These are phyloP conservation scores for Dactylella cylindrospora DNA, from an alignment of 2,329 filamentous ascomycete species.

Conservation along the genomic window DNA sequence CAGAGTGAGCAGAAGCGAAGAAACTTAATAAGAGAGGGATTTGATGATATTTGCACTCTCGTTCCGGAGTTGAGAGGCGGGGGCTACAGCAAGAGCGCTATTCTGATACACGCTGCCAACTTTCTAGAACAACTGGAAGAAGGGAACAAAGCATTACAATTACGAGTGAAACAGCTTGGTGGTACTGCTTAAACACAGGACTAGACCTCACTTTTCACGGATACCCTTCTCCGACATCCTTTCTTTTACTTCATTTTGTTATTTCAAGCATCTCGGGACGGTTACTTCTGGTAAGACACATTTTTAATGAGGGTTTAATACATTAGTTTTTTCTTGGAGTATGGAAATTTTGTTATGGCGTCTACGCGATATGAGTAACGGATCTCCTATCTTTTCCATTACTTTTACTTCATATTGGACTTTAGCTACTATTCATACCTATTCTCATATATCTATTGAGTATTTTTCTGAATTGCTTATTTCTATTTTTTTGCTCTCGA, in stretches of 20 bases:
- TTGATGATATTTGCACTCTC: slow-evolving; percentile 74
- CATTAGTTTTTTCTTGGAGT: neutral
- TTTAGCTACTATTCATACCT: no score
- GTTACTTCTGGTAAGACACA: slow-evolving; percentile 22
- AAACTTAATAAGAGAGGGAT: slow-evolving; percentile 77
- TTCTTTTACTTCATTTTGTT: slow-evolving; percentile 5
- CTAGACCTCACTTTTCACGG: neutral
- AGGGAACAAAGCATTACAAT: slow-evolving; percentile 65
- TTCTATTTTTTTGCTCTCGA: neutral
- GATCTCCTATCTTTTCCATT: no score
- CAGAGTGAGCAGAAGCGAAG: slow-evolving; percentile 82
- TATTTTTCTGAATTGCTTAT: slow-evolving; percentile 4
- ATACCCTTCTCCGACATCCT: slow-evolving; percentile 25
- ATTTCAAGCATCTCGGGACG: slow-evolving; percentile 26
- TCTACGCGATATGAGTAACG: slow-evolving; percentile 34
- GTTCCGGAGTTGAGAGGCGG: slow-evolving; percentile 74
- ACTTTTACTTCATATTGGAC: no score
- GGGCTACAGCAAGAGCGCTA: slow-evolving; percentile 79
- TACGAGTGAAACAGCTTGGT: slow-evolving; percentile 58
- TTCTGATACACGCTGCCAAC: slow-evolving; percentile 72
- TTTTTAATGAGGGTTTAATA: slow-evolving; percentile 21
- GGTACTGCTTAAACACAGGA: slow-evolving; percentile 22
- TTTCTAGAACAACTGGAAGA: slow-evolving; percentile 73
- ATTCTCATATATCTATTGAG: no score
- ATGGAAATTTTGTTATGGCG: slow-evolving; percentile 17